Base-by-base conservation (phyloP, 768 basidiomycete species). In the Termitomyces sp. region DNA sequence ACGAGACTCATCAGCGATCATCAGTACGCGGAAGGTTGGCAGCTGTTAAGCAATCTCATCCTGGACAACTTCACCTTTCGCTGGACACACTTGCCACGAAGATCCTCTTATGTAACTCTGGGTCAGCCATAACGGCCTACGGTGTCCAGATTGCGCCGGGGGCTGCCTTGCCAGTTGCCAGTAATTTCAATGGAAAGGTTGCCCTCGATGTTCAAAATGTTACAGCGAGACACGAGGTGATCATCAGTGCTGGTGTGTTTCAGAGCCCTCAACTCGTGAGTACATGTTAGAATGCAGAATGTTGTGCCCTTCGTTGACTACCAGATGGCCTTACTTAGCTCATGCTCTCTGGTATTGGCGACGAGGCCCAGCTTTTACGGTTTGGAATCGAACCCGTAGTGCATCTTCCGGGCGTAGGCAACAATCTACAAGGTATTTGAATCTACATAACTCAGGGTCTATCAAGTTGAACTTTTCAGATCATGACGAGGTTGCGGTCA, bases 311-410 rank as follows among this genome's bases (percentile, higher is more conserved):
- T 19, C n/a, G 7, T 42, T 30, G 17, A 41, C 22, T 41, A 1
- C 5, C 24, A 19, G 28, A 40, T n/a, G 6, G 17, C 8, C 10
- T 11, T 45, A 66, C 7, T 8, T 47, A 66, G 67, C 62, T 66
- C 26, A 68, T 65, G 68, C 65, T 70, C 14, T 73, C 71, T 3
- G 71, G 71, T 9, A 71, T 73, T 48, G 71, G 71, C 11, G 66
- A 71, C 54, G 17, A 35, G 5, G 38, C 54, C 2, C 64, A 68
- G 2, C 63, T 73, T 1, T 35, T 38, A 11, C 22, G 61, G 17
- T 49, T 64, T 34, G 66, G 66, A 11, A 70, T 71, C 48, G 52
- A 61, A 34, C 22, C 69, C 2, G 45, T 70, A 19, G 61, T 70
- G 4, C 35, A 71, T 52, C 60, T 71, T 26, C 70, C 73, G 1